A percentile compares a stretch with the other conserved stretches of the same genome.
Conservation (phyloP, 495 filamentous ascomycete genomes). For the Aspergillus hancockii region DNA sequence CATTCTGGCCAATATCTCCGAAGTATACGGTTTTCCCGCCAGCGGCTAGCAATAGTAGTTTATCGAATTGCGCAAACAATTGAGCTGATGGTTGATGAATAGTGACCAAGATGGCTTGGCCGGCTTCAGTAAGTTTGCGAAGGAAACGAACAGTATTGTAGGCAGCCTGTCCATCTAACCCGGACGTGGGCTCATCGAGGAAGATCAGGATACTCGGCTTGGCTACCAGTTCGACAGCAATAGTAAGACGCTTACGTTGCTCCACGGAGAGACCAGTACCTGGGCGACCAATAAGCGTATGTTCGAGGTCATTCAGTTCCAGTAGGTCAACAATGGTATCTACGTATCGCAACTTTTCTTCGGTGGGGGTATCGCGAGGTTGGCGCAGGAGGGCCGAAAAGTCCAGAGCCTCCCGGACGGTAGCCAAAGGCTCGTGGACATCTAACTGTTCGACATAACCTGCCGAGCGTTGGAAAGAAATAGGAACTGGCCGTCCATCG, state of each 20-base stretch:
- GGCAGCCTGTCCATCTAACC: constrained; percentile 65
- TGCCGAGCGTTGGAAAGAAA: constrained; percentile 74
- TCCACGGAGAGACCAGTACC: constrained; percentile 58
- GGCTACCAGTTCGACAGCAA: constrained; percentile 67
- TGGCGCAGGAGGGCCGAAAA: constrained; percentile 63
- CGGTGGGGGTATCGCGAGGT: constrained; percentile 42
- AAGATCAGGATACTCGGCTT: constrained; percentile 72
- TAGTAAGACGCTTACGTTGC: constrained; percentile 67
- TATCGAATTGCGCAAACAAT: constrained; percentile 75
- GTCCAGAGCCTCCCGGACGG: constrained; percentile 62
- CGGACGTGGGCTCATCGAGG: constrained; percentile 76
- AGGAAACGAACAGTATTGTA: constrained; percentile 67
- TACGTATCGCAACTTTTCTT: constrained; percentile 62
- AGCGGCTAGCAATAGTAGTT: constrained; percentile 63
- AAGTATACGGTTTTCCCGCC: constrained; percentile 76
- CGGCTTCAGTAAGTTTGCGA: constrained; percentile 62
- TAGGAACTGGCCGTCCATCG: constrained; percentile 72
- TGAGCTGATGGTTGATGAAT: constrained; percentile 77
- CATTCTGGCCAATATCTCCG: constrained; percentile 61
- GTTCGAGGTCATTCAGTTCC: constrained; percentile 57
- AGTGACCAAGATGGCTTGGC: constrained; percentile 72
- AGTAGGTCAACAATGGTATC: constrained; percentile 59
- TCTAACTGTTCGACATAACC: constrained; percentile 65
- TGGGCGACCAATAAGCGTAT: constrained; percentile 53
- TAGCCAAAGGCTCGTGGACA: constrained; percentile 58